Conservation (phyloP, 495 filamentous ascomycete genomes). For the Daldinia loculata region DNA sequence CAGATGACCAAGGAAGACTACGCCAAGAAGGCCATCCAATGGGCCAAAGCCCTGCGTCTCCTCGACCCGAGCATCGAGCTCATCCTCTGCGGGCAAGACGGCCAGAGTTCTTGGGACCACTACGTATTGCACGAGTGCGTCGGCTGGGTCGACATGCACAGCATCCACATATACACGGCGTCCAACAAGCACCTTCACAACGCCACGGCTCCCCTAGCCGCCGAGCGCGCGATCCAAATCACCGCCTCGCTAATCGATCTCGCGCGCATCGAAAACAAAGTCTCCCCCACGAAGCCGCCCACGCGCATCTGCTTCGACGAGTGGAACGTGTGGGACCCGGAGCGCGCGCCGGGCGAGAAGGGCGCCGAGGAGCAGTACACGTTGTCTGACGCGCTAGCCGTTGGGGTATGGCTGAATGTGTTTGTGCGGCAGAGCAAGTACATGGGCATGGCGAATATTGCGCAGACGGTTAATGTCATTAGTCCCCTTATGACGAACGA, state of each 20-base stretch:
- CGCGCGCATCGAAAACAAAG: slow-evolving; percentile 72
- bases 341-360: slow-evolving; percentile 71
- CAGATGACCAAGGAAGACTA: slow-evolving; percentile 80
- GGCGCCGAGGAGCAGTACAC: slow-evolving; percentile 78
- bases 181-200: slow-evolving; percentile 62
- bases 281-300: slow-evolving; percentile 62
- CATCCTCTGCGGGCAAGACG: slow-evolving; percentile 76
- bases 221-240: slow-evolving; percentile 79
- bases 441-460: slow-evolving; percentile 83
- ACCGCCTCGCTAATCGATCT: slow-evolving; percentile 74
- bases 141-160: slow-evolving; percentile 73
- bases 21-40: slow-evolving; percentile 77
- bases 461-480: slow-evolving; percentile 82
- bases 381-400: slow-evolving; percentile 77
- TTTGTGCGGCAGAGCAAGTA: slow-evolving; percentile 78
- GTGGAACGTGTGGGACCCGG: slow-evolving; percentile 84
- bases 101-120: slow-evolving; percentile 73
- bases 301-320: slow-evolving; percentile 84
- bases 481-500: slow-evolving; percentile 75
- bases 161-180: slow-evolving; percentile 74
- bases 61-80: slow-evolving; percentile 72
- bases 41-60: slow-evolving; percentile 82
- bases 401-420: slow-evolving; percentile 77
- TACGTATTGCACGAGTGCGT: slow-evolving; percentile 75
- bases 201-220: slow-evolving; percentile 71